phyloP scores from a whole-genome alignment of 2,329 filamentous ascomycete genomes.

The Rutstroemia sydowiana region DNA sequence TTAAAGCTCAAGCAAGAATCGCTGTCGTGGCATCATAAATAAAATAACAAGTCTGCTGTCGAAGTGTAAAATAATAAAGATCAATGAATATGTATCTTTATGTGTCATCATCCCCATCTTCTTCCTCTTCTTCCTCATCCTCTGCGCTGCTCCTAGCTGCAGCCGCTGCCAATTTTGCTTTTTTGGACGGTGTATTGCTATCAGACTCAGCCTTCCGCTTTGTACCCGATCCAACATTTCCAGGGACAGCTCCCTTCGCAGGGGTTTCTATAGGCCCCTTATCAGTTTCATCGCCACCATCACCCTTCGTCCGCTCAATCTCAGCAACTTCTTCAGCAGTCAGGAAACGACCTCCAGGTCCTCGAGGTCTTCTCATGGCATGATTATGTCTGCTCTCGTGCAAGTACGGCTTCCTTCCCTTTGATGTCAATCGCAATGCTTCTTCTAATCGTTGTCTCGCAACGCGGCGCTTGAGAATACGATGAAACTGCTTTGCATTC shows the following conservation, averaged over 20 bases:
- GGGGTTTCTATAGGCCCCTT: conserved; percentile 30
- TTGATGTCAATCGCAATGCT: conserved; percentile 81
- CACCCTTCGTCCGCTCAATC: conserved; percentile 60
- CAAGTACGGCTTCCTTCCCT: conserved; percentile 92
- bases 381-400: conserved; percentile 98
- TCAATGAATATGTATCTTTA: conserved; percentile 12
- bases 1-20: conserved; percentile 14
- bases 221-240: conserved; percentile 34
- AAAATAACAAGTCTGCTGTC: conserved; percentile 15
- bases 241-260: conserved; percentile 26
- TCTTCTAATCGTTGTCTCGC: conserved; percentile 92
- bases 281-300: conserved; percentile 33
- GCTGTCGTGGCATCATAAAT: conserved; percentile 27
- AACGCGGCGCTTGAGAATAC: conserved; percentile 88
- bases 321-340: conserved; percentile 92
- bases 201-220: conserved; percentile 55
- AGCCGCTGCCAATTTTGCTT: conserved; percentile 36
- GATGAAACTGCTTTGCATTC: conserved; percentile 97
- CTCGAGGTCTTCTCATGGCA: conserved; percentile 90
- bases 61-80: neutral
- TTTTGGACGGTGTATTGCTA: conserved; percentile 45
- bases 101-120: conserved; percentile 26
- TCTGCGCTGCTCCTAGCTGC: conserved; percentile 28
- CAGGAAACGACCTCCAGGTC: conserved; percentile 89
- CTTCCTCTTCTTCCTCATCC: conserved; percentile 30